Percentiles rank a stretch among this genome's conserved stretches.
Evolutionary conservation across 768 basidiomycete genomes (phyloP).

Genomic region (Gymnopilus dilepis): DNA sequence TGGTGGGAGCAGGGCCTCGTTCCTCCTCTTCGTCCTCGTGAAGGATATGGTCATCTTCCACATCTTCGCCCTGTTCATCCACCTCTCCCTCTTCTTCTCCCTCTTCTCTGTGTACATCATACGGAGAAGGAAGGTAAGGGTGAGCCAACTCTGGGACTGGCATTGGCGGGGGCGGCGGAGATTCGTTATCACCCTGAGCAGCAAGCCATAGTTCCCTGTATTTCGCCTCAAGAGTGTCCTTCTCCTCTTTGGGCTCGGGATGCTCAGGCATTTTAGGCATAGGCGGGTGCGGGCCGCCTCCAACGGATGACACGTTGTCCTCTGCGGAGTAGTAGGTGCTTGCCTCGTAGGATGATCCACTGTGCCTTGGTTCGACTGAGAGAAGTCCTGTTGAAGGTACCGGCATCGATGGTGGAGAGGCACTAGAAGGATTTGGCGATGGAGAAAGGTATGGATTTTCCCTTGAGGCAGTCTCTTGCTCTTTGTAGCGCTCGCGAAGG

Average conservation of each 20-base stretch:
- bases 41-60: background rate
- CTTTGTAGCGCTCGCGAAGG: background rate
- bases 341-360: constrained; percentile 23
- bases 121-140: constrained; percentile 19
- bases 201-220: constrained; percentile 25
- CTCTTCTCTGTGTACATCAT: background rate
- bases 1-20: constrained; percentile 15
- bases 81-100: background rate
- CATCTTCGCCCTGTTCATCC: background rate
- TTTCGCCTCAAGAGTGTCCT: background rate
- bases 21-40: background rate
- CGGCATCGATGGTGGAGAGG: constrained; percentile 14
- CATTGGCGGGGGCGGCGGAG: constrained; percentile 16
- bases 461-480: constrained; percentile 2
- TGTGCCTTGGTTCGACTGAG: constrained; percentile 21
- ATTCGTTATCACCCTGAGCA: constrained; percentile 7
- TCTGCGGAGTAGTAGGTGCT: constrained; percentile 28
- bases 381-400: constrained; percentile 10
- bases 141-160: constrained; percentile 12
- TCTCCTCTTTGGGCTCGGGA: constrained; percentile 6
- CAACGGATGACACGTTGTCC: constrained; percentile 17
- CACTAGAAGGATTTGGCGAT: background rate
- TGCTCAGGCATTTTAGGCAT: constrained; percentile 21
- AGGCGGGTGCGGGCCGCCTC: constrained; percentile 11
- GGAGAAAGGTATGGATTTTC: constrained; percentile 10